A percentile compares a stretch with the other conserved stretches of the same genome.
Conservation (phyloP, 2,329 filamentous ascomycete species). For the Cladosporium cucumerinum region DNA sequence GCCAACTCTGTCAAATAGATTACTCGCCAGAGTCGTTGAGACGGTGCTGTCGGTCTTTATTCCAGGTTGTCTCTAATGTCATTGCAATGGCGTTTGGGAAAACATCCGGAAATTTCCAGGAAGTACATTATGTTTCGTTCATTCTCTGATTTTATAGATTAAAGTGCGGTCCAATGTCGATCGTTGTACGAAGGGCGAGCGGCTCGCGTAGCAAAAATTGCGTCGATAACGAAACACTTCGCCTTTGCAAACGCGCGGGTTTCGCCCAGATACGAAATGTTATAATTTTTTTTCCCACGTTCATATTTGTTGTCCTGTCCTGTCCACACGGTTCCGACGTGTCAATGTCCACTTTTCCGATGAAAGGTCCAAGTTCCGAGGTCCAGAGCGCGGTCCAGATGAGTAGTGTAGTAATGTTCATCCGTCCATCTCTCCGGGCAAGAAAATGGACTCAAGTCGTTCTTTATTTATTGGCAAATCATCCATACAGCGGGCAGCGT, state of each 20-base stretch:
- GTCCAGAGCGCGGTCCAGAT: neutral
- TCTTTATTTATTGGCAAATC: no score
- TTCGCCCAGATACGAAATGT: constrained; percentile 2
- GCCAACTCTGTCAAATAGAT: constrained; percentile 48
- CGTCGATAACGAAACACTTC: constrained; percentile 8
- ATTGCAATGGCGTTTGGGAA: constrained; percentile 7
- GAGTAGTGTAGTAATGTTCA: neutral
- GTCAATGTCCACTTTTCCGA: neutral
- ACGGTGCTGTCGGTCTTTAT: neutral
- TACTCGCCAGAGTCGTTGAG: neutral
- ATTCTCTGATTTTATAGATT: neutral
- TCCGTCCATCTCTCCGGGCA: neutral
- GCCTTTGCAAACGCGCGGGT: neutral
- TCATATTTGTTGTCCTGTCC: neutral
- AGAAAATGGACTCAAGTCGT: neutral
- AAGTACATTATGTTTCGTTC: neutral
- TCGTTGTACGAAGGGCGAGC: neutral
- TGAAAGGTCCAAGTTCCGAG: neutral
- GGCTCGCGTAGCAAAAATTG: neutral
- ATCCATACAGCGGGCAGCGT: no score
- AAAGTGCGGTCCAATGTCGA: neutral
- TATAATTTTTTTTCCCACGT: neutral
- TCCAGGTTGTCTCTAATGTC: constrained; percentile 10
- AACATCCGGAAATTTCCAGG: neutral
- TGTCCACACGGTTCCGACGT: neutral